Evolutionary conservation across 176 grass and related monocot species (phyloP), one percentile per base, ranked within the genome.

Genomic region (Chloris gayana): DNA sequence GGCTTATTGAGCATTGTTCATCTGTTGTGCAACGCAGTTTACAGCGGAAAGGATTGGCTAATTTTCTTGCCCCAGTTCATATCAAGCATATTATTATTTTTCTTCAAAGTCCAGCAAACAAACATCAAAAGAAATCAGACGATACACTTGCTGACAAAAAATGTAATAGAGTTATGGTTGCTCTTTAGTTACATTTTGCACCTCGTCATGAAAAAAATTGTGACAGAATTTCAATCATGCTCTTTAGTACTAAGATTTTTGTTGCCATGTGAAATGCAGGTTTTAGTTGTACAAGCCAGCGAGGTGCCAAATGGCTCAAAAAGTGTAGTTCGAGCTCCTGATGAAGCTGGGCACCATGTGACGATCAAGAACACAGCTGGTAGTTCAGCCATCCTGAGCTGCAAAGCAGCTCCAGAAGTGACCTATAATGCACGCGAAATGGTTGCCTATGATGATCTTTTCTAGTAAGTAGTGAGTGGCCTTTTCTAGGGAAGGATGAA

Each of bases 391-490:
- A 58, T 59, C 27, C 67, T 35, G 18, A 84, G 44, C 39, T 70
- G 75, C 32, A 89, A 73, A 79, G 37, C 54, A 76, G 84, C 70
- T 50, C 46, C 82, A 75, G 72, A 85, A 72, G 63, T 57, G 14
- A 24, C 72, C 61, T 77, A 63, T 35, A 85, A 84, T 60, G 70
- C 81, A 0, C 87, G 94, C 46, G 94, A 97, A 78, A 90, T 97
- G 64, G 72, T 97, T 31, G 94, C 87, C 49, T 97, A 97, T 59
- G 94, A 97, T 86, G 91, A 97, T 88, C 87, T 97, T 19, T 94
- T 97, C 79, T 94, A 81, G 87, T 73, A 34, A 30, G 7, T 95
- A 67, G 86, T 72, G 45, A n/a, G n/a, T 33, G 35, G 29, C 39
- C 58, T 59, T 82, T 14, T 34, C 17, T 67, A 75, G 12, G 60